These are phyloP conservation scores for Debaryomyces singareniensis DNA, from an alignment of 1,139 yeast genomes.

Conservation along the genomic window DNA sequence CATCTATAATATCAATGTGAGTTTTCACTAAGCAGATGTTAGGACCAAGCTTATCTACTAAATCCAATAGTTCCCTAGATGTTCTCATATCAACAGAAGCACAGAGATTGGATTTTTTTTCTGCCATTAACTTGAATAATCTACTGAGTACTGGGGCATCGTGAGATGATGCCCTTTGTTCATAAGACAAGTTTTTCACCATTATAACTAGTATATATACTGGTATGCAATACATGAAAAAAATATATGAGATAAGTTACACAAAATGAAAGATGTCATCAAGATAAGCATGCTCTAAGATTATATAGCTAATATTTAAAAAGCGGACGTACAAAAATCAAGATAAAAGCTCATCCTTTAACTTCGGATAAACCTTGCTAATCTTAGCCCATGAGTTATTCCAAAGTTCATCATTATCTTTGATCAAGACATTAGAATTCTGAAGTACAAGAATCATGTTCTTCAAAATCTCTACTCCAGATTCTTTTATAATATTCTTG, in stretches of 20 bases:
- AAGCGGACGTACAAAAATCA: no score
- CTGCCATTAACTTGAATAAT: constrained; percentile 67
- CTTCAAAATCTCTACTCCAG: constrained; percentile 57
- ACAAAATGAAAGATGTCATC: no score
- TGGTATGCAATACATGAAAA: no score
- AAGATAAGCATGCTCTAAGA: no score
- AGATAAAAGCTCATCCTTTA: constrained; percentile 29
- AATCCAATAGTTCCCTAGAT: constrained; percentile 62
- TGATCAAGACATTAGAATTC: constrained; percentile 17
- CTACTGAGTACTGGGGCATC: constrained; percentile 75
- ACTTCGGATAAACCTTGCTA: constrained; percentile 38
- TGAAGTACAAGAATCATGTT: constrained; percentile 44
- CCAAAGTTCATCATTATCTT: constrained; percentile 23
- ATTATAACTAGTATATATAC: no score
- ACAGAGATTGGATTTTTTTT: constrained; percentile 82
- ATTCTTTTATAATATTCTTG: constrained; percentile 39
- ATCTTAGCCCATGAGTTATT: constrained; percentile 37
- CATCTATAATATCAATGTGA: constrained; percentile 88
- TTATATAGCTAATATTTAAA: no score
- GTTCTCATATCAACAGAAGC: constrained; percentile 92
- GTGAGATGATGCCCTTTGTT: constrained; percentile 64
- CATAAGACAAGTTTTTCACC: constrained; percentile 39
- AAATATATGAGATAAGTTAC: no score
- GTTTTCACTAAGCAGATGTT: constrained; percentile 88
- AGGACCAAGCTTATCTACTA: constrained; percentile 83